A percentile compares a stretch with the other conserved stretches of the same genome.
Evolutionary conservation across 371 early-diverging fungal genomes (phyloP).

Genomic region (Saksenaea vasiformis): DNA sequence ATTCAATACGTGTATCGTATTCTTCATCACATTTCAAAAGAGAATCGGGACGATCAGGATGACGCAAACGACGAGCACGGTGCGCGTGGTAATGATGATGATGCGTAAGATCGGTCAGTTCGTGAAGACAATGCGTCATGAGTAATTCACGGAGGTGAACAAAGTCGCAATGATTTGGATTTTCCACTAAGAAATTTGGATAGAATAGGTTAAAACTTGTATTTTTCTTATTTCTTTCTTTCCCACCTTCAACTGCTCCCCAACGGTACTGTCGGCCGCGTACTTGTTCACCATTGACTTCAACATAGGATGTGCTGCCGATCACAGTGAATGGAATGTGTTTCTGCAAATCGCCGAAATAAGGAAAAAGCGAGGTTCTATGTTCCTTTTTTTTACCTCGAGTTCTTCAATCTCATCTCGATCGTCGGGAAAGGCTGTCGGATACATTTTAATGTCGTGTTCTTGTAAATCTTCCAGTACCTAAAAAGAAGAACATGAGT

Average conservation of each 20-base stretch:
- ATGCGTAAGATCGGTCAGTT: constrained; percentile 82
- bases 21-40: constrained; percentile 76
- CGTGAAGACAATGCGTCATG: constrained; percentile 76
- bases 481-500: constrained; percentile 12
- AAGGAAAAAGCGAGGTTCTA: constrained; percentile 18
- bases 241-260: constrained; percentile 95
- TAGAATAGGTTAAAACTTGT: background rate
- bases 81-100: constrained; percentile 77
- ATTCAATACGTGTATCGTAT: constrained; percentile 65
- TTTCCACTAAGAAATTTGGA: constrained; percentile 72
- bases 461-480: constrained; percentile 74
- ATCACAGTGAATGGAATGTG: constrained; percentile 93
- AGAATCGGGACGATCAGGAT: constrained; percentile 60
- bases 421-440: constrained; percentile 54
- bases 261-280: constrained; percentile 96
- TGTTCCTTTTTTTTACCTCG: constrained; percentile 48
- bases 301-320: constrained; percentile 79
- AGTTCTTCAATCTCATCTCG: constrained; percentile 74
- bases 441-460: constrained; percentile 76
- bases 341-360: constrained; percentile 35
- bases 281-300: constrained; percentile 70
- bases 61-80: constrained; percentile 65
- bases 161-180: constrained; percentile 87
- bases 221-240: constrained; percentile 13
- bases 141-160: constrained; percentile 76